These are phyloP conservation scores for Globisporangium megalacanthum DNA, from an alignment of 352 stramenopile genomes.

Conservation along the genomic window DNA sequence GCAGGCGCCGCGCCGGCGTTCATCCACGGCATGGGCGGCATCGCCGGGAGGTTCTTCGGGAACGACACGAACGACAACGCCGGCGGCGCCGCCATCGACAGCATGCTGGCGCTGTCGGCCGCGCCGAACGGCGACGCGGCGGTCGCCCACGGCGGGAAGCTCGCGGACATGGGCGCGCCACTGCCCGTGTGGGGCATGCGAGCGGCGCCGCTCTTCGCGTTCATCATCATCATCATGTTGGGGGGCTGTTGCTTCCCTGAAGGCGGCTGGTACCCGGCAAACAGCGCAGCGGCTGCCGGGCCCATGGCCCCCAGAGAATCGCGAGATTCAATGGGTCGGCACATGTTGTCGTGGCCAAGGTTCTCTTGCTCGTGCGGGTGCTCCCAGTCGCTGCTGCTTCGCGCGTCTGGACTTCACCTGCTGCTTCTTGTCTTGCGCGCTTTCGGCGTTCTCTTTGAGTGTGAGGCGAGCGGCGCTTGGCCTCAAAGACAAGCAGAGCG, in stretches of 20 bases:
- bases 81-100: conserved; percentile 53
- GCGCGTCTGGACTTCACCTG: conserved; percentile 4
- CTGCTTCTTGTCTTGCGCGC: background rate
- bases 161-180: conserved; percentile 2
- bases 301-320: conserved; percentile 81
- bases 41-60: conserved; percentile 49
- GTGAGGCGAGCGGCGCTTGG: background rate
- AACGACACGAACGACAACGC: conserved; percentile 70
- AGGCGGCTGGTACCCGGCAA: conserved; percentile 68
- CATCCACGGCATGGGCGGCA: conserved; percentile 36
- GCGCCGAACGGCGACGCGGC: conserved; percentile 19
- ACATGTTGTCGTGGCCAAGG: conserved; percentile 48
- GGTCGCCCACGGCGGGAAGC: conserved; percentile 25
- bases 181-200: conserved; percentile 11
- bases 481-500: background rate
- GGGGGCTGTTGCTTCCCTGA: conserved; percentile 27
- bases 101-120: conserved; percentile 47
- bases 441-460: conserved; percentile 1
- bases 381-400: conserved; percentile 18
- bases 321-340: conserved; percentile 76
- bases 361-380: conserved; percentile 1
- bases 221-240: conserved; percentile 17
- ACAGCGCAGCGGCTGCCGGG: conserved; percentile 62
- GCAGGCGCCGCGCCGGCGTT: conserved; percentile 4
- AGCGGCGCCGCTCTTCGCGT: conserved; percentile 16